Evolutionary conservation across 371 early-diverging fungal genomes (phyloP).

Genomic region (Sporodiniella umbellata): DNA sequence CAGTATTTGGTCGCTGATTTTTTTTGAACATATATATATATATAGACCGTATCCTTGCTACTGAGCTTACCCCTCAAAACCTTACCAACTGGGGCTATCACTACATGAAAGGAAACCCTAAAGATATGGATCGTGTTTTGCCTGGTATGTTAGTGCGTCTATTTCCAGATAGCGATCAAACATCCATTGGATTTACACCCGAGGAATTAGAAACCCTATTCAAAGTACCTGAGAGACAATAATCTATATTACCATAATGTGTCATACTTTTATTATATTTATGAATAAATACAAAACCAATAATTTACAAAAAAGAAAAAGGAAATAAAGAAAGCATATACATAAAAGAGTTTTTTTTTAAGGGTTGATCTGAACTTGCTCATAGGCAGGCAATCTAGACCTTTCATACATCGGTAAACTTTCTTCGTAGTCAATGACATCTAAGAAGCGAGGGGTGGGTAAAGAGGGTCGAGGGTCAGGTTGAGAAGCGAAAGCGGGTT

Average conservation of each 20-base stretch:
- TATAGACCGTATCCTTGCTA: conserved; percentile 24
- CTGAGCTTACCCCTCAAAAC: conserved; percentile 34
- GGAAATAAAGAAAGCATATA: too few relatives aligned
- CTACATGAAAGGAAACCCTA: conserved; percentile 20
- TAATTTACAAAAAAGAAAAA: too few relatives aligned
- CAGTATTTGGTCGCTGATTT: too few relatives aligned
- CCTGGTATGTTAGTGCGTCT: conserved; percentile 12
- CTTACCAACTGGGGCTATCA: conserved; percentile 42
- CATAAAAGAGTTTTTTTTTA: too few relatives aligned
- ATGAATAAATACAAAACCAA: too few relatives aligned
- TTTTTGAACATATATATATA: not conserved
- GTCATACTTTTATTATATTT: too few relatives aligned
- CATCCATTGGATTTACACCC: conserved; percentile 7
- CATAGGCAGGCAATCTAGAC: conserved; percentile 62
- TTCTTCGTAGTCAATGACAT: conserved; percentile 26
- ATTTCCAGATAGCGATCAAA: conserved; percentile 11
- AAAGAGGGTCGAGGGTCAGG: not conserved
- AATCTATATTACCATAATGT: too few relatives aligned
- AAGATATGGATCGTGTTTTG: conserved; percentile 14
- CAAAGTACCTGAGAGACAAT: conserved; percentile 6
- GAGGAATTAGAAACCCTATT: conserved; percentile 20
- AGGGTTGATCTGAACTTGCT: too few relatives aligned
- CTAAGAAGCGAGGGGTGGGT: conserved; percentile 23
- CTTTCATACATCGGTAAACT: conserved; percentile 25
- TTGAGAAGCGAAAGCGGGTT: conserved; percentile 1